These are phyloP conservation scores for Candolleomyces aberdarensis DNA, from an alignment of 768 basidiomycete genomes.

Conservation along the genomic window DNA sequence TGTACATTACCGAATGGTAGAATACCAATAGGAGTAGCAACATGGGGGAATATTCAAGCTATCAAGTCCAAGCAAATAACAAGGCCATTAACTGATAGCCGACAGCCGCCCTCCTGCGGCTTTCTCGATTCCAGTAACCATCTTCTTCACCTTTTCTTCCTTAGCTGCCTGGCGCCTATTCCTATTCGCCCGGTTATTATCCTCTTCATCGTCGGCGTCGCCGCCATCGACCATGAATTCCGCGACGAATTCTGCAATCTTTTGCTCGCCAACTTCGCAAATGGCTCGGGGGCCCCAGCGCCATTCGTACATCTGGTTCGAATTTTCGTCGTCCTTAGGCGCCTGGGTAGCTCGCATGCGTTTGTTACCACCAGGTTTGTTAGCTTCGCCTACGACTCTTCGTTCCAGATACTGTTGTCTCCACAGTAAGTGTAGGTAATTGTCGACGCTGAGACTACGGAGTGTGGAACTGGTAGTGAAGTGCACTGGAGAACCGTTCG, in stretches of 20 bases:
- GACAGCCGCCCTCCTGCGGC: slow-evolving; percentile 59
- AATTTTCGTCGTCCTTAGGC: slow-evolving; percentile 21
- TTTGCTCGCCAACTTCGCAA: slow-evolving; percentile 79
- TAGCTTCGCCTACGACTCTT: slow-evolving; percentile 46
- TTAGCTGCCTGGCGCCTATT: slow-evolving; percentile 19
- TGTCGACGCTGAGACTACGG: slow-evolving; percentile 55
- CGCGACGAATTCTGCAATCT: slow-evolving; percentile 70
- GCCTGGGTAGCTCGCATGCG: slow-evolving; percentile 44
- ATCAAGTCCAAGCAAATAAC: too few relatives aligned
- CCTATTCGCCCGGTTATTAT: slow-evolving; percentile 16
- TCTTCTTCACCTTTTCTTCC: slow-evolving; percentile 39
- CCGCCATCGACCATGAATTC: slow-evolving; percentile 67
- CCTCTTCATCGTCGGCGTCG: slow-evolving; percentile 29
- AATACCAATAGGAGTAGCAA: too few relatives aligned
- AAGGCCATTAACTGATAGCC: slow-evolving; percentile 25
- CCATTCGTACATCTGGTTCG: slow-evolving; percentile 62
- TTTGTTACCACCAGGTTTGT: slow-evolving; percentile 49
- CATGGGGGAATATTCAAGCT: too few relatives aligned
- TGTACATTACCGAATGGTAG: too few relatives aligned
- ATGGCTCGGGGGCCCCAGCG: slow-evolving; percentile 82
- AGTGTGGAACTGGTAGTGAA: slow-evolving; percentile 50
- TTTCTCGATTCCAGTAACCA: slow-evolving; percentile 56
- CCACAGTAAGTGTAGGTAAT: slow-evolving; percentile 59
- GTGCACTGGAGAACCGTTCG: slow-evolving; percentile 37
- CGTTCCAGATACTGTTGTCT: slow-evolving; percentile 81